Evolutionary conservation across 257 asterid genomes (phyloP).

Genomic region (Fraxinus pennsylvanica): DNA sequence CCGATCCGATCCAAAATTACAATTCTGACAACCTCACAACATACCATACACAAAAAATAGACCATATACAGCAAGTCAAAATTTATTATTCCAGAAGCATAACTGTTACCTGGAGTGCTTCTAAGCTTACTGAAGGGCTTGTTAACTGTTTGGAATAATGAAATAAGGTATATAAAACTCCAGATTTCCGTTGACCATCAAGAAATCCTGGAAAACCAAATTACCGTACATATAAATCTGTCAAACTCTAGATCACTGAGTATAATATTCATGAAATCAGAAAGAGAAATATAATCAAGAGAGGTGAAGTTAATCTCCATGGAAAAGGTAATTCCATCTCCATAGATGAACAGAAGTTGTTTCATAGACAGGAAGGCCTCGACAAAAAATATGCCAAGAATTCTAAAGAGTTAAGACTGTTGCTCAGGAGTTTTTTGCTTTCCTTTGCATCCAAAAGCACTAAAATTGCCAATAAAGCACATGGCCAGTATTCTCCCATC

Average conservation of each 20-base stretch:
- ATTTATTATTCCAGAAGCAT: slow-evolving; percentile 21
- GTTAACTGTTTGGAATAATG: slow-evolving; percentile 57
- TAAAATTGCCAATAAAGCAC: slow-evolving; percentile 1
- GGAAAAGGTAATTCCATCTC: not conserved
- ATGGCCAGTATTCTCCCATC: slow-evolving; percentile 11
- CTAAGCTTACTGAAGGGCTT: slow-evolving; percentile 63
- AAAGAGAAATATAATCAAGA: slow-evolving; percentile 1
- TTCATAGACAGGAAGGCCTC: not conserved
- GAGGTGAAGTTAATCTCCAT: not conserved
- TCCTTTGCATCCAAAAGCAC: slow-evolving; percentile 5
- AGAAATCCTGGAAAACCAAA: slow-evolving; percentile 58
- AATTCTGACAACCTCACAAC: not conserved
- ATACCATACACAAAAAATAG: slow-evolving; percentile 12
- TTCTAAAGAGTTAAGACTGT: not conserved
- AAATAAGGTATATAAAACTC: slow-evolving; percentile 58
- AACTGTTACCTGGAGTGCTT: slow-evolving; percentile 82
- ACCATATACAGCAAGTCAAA: slow-evolving; percentile 16
- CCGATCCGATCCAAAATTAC: no score
- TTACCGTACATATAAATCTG: slow-evolving; percentile 16
- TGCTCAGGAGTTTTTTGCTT: not conserved
- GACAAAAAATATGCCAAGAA: slow-evolving; percentile 3
- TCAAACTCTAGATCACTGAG: slow-evolving; percentile 20
- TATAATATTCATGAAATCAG: slow-evolving; percentile 8
- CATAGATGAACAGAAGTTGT: not conserved
- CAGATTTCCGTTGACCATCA: slow-evolving; percentile 51